Evolutionary conservation across 2,329 filamentous ascomycete genomes (phyloP).

Genomic region (Scedosporium boydii): DNA sequence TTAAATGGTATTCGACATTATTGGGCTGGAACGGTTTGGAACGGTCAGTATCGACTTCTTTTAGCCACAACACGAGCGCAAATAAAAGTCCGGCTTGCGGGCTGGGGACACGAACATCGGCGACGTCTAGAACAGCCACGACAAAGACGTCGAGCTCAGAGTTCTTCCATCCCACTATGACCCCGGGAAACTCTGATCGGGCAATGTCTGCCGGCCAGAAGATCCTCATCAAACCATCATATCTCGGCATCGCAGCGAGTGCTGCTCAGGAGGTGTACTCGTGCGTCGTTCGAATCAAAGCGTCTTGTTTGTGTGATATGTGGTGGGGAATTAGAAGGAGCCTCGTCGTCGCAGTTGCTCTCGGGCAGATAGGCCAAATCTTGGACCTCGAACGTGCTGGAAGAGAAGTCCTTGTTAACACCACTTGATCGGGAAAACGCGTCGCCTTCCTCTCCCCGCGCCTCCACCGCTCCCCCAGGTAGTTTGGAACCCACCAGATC

Average conservation of each 20-base stretch:
- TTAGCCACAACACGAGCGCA: neutral
- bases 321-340: constrained; percentile 60
- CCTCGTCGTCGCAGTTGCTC: constrained; percentile 91
- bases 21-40: constrained; percentile 41
- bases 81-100: neutral
- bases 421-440: neutral
- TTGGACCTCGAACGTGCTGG: constrained; percentile 73
- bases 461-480: neutral
- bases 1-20: constrained; percentile 81
- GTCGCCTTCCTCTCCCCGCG: neutral
- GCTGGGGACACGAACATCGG: constrained; percentile 54
- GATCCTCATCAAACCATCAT: constrained; percentile 90
- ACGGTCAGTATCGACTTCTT: constrained; percentile 10
- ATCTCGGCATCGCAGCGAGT: constrained; percentile 52
- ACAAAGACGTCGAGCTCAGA: constrained; percentile 86
- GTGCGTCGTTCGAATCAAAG: neutral
- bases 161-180: constrained; percentile 93
- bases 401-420: neutral
- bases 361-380: constrained; percentile 79
- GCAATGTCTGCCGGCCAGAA: constrained; percentile 92
- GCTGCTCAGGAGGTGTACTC: constrained; percentile 12
- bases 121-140: constrained; percentile 78
- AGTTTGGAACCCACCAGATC: constrained; percentile 52
- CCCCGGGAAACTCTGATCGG: constrained; percentile 62
- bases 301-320: neutral